Conservation (phyloP, 768 basidiomycete genomes). For the Tricholomella constricta region DNA sequence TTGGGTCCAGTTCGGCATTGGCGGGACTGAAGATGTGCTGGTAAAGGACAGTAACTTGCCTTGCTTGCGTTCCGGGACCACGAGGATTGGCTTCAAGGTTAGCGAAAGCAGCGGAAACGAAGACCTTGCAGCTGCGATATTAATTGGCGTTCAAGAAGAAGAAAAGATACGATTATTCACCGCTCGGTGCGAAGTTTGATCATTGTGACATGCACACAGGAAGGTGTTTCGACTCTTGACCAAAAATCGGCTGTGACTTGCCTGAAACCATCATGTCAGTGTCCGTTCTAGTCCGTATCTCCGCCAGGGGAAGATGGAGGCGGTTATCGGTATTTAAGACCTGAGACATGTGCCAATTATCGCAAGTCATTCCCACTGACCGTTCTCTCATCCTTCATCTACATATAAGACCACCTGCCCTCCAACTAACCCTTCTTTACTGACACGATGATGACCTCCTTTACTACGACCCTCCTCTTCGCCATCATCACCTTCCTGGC, state of each 20-base stretch:
- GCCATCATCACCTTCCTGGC: constrained; percentile 24
- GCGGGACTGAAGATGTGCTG: background rate
- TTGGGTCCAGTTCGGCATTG: background rate
- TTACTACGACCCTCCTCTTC: constrained; percentile 19
- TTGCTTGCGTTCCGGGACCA: background rate
- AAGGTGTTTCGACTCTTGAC: background rate
- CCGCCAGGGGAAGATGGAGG: constrained; percentile 10
- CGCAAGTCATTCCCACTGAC: constrained; percentile 11
- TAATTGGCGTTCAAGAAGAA: constrained; percentile 1
- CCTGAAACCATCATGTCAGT: background rate
- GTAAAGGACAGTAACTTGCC: background rate
- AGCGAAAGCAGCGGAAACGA: constrained; percentile 19
- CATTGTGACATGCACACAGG: constrained; percentile 1
- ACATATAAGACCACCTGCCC: no score
- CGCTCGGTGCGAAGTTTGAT: constrained; percentile 7
- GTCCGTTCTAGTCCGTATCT: background rate
- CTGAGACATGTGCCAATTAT: constrained; percentile 8
- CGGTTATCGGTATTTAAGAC: constrained; percentile 14
- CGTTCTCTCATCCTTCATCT: background rate
- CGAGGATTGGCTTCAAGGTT: constrained; percentile 10
- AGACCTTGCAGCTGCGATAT: constrained; percentile 4
- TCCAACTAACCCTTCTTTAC: background rate
- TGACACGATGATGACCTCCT: constrained; percentile 16
- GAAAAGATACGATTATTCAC: constrained; percentile 2
- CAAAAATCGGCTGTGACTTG: background rate